Percentiles rank a stretch among this genome's conserved stretches.
phyloP scores from a whole-genome alignment of 2,329 filamentous ascomycete species.

The Aspergillus udagawae region DNA sequence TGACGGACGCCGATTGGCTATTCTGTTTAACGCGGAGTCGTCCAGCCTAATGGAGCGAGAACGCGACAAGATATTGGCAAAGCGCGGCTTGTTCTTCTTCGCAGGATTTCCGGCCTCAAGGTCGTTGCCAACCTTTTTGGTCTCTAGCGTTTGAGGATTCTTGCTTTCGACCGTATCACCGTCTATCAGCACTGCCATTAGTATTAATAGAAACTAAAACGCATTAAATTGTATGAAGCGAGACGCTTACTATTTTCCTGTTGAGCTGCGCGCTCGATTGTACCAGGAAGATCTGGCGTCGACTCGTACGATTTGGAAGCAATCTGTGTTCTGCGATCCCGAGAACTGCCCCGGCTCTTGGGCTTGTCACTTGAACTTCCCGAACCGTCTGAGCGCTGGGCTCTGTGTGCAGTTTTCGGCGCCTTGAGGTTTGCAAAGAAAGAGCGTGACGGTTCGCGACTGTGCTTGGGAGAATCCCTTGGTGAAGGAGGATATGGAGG shows the following conservation, averaged over 20 bases:
- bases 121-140: conserved; percentile 26
- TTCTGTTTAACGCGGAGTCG: conserved; percentile 33
- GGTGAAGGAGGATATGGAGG: conserved; percentile 44
- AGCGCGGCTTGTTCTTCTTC: conserved; percentile 44
- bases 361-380: conserved; percentile 34
- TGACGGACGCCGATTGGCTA: conserved; percentile 34
- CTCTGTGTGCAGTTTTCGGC: conserved; percentile 41
- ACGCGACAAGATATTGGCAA: conserved; percentile 42
- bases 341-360: conserved; percentile 42
- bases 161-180: conserved; percentile 18
- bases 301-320: conserved; percentile 38
- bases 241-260: conserved; percentile 24
- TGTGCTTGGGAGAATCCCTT: conserved; percentile 38
- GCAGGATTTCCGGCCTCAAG: conserved; percentile 21
- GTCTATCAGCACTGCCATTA: conserved; percentile 10
- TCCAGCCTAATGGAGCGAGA: conserved; percentile 44
- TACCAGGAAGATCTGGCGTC: conserved; percentile 38
- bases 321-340: conserved; percentile 37
- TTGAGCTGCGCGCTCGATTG: conserved; percentile 25
- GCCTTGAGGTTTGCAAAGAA: conserved; percentile 47
- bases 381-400: conserved; percentile 40
- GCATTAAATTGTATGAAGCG: background rate
- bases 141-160: conserved; percentile 15
- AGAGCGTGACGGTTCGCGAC: conserved; percentile 42
- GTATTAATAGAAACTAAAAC: background rate